Base-by-base conservation (phyloP, 1,139 yeast species). In the Debaryomyces fabryi region DNA sequence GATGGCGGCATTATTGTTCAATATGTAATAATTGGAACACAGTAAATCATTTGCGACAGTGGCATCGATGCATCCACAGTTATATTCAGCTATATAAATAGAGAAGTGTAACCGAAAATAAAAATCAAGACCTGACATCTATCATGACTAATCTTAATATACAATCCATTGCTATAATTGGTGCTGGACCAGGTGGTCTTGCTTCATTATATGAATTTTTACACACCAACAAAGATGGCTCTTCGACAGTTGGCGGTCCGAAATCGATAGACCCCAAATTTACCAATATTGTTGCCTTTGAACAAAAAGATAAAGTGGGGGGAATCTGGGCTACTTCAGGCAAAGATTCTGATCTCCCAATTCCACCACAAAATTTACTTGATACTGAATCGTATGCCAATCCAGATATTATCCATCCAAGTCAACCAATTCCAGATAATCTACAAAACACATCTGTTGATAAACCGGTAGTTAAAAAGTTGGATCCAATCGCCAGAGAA, bases 131-230 rank as follows among this genome's bases (percentile, higher is more conserved):
- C 24, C 24, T 21, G 20, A 4, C 5, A 27, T 10, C n/a, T 2
- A 12, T 27, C 1, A 27, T 27, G 30, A 27, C 13, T 4, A 12
- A 27, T 2, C 13, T 52, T 7, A 45, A 49, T 42, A 64, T 68
- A 39, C 49, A 65, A 21, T 57, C 61, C 4, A 63, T 71, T 39
- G 76, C 68, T 2, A 65, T 71, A 8, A 61, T 71, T 20, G 76
- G 76, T 1, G 71, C 68, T 18, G 76, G 76, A 6, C 76, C 75
- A 1, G 71, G 65, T 2, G 76, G 76, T 1, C 54, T 71, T 35
- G 74, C 74, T 13, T 55, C 73, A 1, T 54, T 70, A 12, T 70
- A 69, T 49, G 76, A 71, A 52, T 58, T 71, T 37, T 55, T 67
- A 6, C 75, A 71, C 53, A 68, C 74, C 2, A 58, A 58, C 41